Base-by-base conservation (phyloP, 148 eudicot species). In the Camellia granthamiana region DNA sequence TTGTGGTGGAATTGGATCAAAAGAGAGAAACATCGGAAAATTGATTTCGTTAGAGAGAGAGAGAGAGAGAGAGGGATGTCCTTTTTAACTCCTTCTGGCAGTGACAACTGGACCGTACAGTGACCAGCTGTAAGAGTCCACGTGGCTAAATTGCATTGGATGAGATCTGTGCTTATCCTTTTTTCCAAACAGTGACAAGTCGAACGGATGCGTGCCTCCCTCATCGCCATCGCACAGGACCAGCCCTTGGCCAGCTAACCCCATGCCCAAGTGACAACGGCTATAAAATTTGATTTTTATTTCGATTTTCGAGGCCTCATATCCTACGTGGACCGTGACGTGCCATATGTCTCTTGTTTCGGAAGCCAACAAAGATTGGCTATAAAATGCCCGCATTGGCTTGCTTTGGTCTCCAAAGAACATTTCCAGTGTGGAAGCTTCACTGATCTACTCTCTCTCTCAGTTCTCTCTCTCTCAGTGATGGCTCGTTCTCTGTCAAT, bases 171-270 rank as follows among this genome's bases (percentile, higher is more conserved):
- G 3, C 62, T n/a, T 15, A 19, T 8, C 78, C 65, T 64, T 80
- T 80, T 14, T 1, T 30, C 19, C 68, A 3, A 52, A 80, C 72
- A 62, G 77, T 6, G 82, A 80, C 82, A 49, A 49, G 42, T 38
- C 82, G 62, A 63, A 80, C 55, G 42, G 38, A 30, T 30, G 60
- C 21, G 63, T 62, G 69, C 69, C 51, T 44, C 76, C 21, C 61
- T 19, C 3, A 2, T 7, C 38, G 38, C 5, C 58, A 43, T 5
- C 18, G 12, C 76, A 23, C 71, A 51, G 56, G 59, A 47, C 72
- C 83, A 80, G 76, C 77, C 51, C 15, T 47, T 46, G 51, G n/a
- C 82, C 82, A 80, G 78, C 82, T 73, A 73, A 43, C 38, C 81
- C 23, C 12, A 2, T 68, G 2, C 6, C 23, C 3, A n/a, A n/a